A percentile compares a stretch with the other conserved stretches of the same genome.
phyloP scores from a whole-genome alignment of 1,284 basidiomycete species.

The Clitocybe nebularis region DNA sequence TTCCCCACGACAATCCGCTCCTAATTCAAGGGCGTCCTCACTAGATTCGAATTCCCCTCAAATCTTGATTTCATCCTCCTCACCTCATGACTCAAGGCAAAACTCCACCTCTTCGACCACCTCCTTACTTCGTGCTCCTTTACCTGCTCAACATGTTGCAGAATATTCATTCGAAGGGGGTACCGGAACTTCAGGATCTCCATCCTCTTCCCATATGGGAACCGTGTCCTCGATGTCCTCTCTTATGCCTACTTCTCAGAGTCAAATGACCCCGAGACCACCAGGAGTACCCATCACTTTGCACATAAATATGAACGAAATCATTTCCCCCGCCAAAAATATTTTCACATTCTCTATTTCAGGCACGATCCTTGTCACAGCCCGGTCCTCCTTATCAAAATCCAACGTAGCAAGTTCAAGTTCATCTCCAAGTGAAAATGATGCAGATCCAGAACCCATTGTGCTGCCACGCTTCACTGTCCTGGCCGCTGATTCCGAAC shows the following conservation, averaged over 20 bases:
- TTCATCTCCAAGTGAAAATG: conserved; percentile 28
- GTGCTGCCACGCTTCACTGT: conserved; percentile 65
- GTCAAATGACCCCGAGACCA: conserved; percentile 24
- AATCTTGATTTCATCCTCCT: conserved; percentile 18
- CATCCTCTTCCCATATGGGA: conserved; percentile 45
- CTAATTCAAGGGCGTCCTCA: conserved; percentile 41
- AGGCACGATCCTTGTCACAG: conserved; percentile 59
- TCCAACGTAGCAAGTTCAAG: conserved; percentile 20
- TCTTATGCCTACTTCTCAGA: conserved; percentile 39
- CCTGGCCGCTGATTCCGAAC: conserved; percentile 59
- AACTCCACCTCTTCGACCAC: conserved; percentile 45
- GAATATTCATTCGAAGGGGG: conserved; percentile 74
- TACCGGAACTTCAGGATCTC: conserved; percentile 29
- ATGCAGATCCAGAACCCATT: conserved; percentile 42
- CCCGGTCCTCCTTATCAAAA: conserved; percentile 33
- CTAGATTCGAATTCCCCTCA: conserved; percentile 39
- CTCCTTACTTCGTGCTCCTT: conserved; percentile 67
- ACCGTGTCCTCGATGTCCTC: conserved; percentile 57
- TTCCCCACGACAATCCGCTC: conserved; percentile 22
- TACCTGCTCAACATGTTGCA: conserved; percentile 55
- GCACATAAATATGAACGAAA: conserved; percentile 75
- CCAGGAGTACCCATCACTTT: conserved; percentile 62
- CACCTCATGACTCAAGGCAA: conserved; percentile 29
- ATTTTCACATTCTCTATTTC: conserved; percentile 61
- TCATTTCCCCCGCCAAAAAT: conserved; percentile 60